These are phyloP conservation scores for Podaxis sp. DNA, from an alignment of 768 basidiomycete species.

Conservation along the genomic window DNA sequence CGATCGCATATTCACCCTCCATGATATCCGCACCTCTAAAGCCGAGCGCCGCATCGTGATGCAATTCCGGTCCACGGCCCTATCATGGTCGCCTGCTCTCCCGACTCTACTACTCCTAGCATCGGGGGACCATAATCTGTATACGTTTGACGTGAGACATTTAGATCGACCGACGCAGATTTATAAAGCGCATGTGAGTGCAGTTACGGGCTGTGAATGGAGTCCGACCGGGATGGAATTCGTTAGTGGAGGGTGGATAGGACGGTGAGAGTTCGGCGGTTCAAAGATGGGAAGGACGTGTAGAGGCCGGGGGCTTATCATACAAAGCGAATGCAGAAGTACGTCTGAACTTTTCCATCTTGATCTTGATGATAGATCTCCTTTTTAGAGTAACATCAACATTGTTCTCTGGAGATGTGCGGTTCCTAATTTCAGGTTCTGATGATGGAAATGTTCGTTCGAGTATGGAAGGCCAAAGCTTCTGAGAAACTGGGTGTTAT, in stretches of 20 bases:
- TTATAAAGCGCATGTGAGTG: slow-evolving; percentile 96
- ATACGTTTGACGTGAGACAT: slow-evolving; percentile 94
- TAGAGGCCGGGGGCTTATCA: slow-evolving; percentile 83
- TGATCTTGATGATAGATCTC: not conserved
- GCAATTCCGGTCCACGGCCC: slow-evolving; percentile 90
- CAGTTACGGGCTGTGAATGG: slow-evolving; percentile 98
- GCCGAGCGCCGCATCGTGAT: slow-evolving; percentile 90
- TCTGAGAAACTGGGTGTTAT: slow-evolving; percentile 90
- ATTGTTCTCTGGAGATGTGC: slow-evolving; percentile 85
- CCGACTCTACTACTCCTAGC: slow-evolving; percentile 90
- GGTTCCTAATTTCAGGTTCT: slow-evolving; percentile 88
- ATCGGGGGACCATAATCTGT: slow-evolving; percentile 98
- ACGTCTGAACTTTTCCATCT: not conserved
- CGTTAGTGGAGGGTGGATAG: slow-evolving; percentile 96
- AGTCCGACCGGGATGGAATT: slow-evolving; percentile 94
- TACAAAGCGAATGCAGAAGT: slow-evolving; percentile 99
- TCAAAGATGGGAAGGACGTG: slow-evolving; percentile 19
- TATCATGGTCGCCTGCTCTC: slow-evolving; percentile 95
- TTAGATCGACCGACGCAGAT: slow-evolving; percentile 83
- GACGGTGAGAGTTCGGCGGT: slow-evolving; percentile 83
- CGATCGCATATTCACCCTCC: slow-evolving; percentile 61
- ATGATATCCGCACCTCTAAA: slow-evolving; percentile 92
- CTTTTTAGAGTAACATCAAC: slow-evolving; percentile 80
- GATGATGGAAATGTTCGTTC: slow-evolving; percentile 86
- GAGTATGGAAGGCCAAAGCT: slow-evolving; percentile 93